Conservation (phyloP, 2,329 filamentous ascomycete species). For the Aspergillus neotritici region DNA sequence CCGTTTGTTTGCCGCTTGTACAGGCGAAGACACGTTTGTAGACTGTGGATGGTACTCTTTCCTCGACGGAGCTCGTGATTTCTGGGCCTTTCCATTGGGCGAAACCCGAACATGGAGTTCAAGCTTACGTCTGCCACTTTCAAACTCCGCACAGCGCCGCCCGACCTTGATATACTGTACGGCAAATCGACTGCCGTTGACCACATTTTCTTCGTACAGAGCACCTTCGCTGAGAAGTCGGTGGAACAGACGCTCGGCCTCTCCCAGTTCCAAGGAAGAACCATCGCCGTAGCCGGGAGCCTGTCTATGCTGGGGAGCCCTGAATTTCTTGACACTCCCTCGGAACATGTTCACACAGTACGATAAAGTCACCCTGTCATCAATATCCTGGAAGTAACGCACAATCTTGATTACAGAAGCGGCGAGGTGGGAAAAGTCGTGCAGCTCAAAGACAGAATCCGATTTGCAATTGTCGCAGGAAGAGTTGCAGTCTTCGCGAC, state of each 20-base stretch:
- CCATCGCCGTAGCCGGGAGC: constrained; percentile 62
- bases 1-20: constrained; percentile 43
- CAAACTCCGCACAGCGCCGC: constrained; percentile 44
- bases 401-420: constrained; percentile 65
- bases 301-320: constrained; percentile 46
- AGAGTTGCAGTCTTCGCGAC: constrained; percentile 62
- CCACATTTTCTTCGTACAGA: constrained; percentile 63
- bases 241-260: constrained; percentile 79
- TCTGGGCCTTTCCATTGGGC: constrained; percentile 33
- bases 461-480: constrained; percentile 87
- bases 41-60: constrained; percentile 52
- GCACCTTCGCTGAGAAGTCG: constrained; percentile 67
- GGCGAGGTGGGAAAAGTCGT: constrained; percentile 74
- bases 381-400: constrained; percentile 40
- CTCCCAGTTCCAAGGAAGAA: constrained; percentile 63
- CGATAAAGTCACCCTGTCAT: constrained; percentile 61
- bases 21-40: constrained; percentile 62
- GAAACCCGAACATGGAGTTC: constrained; percentile 52
- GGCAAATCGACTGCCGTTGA: constrained; percentile 62
- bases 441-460: constrained; percentile 61
- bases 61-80: constrained; percentile 30
- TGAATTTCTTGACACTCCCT: constrained; percentile 60
- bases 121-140: constrained; percentile 39
- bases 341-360: constrained; percentile 81
- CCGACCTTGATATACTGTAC: constrained; percentile 58